These are phyloP conservation scores for Talaromyces atroroseus DNA, from an alignment of 2,329 filamentous ascomycete genomes.

Conservation along the genomic window DNA sequence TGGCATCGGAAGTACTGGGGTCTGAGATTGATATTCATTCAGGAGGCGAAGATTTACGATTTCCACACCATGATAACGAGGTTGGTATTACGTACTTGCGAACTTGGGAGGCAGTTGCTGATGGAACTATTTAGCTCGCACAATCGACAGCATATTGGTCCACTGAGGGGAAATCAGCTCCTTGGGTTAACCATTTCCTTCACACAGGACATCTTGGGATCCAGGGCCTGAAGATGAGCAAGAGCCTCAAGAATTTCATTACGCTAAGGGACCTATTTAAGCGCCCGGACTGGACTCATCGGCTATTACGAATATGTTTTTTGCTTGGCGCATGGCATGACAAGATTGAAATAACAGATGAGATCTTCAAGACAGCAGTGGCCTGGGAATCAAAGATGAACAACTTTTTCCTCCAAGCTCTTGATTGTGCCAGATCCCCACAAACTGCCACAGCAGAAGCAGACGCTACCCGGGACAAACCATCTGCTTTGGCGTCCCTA, in stretches of 20 bases:
- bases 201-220: conserved; percentile 94
- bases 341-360: conserved; percentile 81
- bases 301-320: conserved; percentile 82
- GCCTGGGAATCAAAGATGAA: conserved; percentile 76
- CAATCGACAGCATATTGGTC: conserved; percentile 79
- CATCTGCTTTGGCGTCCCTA: conserved; percentile 32
- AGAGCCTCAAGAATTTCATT: conserved; percentile 90
- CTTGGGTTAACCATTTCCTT: conserved; percentile 90
- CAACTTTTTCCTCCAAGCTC: conserved; percentile 57
- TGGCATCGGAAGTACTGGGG: conserved; percentile 86
- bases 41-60: conserved; percentile 83
- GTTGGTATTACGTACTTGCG: not conserved
- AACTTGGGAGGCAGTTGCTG: not conserved
- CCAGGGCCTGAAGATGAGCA: conserved; percentile 89
- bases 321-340: conserved; percentile 84
- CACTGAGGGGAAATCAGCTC: conserved; percentile 26
- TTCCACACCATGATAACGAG: conserved; percentile 91
- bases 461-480: not conserved
- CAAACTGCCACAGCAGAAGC: not conserved
- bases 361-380: conserved; percentile 67
- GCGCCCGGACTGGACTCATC: conserved; percentile 64
- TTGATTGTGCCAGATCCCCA: conserved; percentile 1
- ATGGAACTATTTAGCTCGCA: conserved; percentile 48
- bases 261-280: conserved; percentile 79
- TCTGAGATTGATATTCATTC: conserved; percentile 86